phyloP scores from a whole-genome alignment of 2,329 filamentous ascomycete species.

The Alternaria incomplexa region DNA sequence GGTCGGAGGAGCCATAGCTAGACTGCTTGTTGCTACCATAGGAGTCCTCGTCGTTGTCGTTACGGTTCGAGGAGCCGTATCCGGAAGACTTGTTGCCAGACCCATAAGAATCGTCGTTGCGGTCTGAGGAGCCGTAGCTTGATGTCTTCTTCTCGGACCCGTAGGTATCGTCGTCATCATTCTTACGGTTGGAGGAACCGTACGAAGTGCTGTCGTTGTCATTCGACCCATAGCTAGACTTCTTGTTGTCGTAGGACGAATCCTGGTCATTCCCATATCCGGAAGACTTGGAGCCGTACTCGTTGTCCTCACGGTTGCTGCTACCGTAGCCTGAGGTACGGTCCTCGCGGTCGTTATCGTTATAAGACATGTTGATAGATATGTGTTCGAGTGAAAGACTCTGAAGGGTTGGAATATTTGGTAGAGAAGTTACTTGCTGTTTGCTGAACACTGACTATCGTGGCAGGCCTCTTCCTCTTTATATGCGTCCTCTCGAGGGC shows the following conservation, averaged over 20 bases:
- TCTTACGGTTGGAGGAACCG: neutral
- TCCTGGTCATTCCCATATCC: conserved; percentile 13
- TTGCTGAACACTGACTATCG: neutral
- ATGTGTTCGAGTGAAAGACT: neutral
- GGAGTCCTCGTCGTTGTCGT: conserved; percentile 6
- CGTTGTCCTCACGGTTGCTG: conserved; percentile 7
- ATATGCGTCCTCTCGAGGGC: neutral
- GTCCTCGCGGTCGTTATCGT: conserved; percentile 7
- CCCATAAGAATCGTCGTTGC: conserved; percentile 13
- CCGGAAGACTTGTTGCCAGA: conserved; percentile 15
- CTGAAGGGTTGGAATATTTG: neutral
- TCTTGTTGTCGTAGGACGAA: conserved; percentile 5
- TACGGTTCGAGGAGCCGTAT: conserved; percentile 2
- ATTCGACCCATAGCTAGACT: conserved; percentile 10
- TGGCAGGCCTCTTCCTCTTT: neutral
- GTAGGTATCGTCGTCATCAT: conserved; percentile 9
- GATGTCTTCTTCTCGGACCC: conserved; percentile 5
- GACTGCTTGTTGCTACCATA: conserved; percentile 10
- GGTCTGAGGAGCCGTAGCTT: conserved; percentile 4
- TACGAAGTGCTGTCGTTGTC: neutral
- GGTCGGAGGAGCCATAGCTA: conserved; percentile 4
- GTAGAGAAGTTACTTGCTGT: neutral
- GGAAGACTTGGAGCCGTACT: conserved; percentile 9
- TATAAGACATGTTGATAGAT: conserved; percentile 13
- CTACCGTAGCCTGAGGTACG: conserved; percentile 8